Percentiles rank a stretch among this genome's conserved stretches.
Conservation (phyloP, 2,329 filamentous ascomycete genomes). For the Nothophaeocryptopus gaeumannii region DNA sequence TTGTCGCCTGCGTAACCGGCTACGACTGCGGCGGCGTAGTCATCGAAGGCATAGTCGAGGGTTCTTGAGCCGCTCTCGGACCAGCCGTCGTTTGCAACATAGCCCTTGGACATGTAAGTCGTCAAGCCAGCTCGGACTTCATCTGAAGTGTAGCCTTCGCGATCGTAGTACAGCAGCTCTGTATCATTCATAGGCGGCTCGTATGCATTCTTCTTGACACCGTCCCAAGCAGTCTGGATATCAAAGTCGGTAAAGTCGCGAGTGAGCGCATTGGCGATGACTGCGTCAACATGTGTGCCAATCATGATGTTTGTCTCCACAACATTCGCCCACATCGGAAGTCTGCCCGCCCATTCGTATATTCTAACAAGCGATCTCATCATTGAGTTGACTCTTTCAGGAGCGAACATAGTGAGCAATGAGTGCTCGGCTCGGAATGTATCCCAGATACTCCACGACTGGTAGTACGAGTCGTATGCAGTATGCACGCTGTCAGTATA, state of each 20-base stretch:
- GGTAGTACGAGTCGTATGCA: constrained; percentile 47
- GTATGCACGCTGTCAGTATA: constrained; percentile 47
- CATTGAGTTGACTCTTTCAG: constrained; percentile 48
- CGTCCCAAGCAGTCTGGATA: constrained; percentile 44
- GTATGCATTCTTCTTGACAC: constrained; percentile 47
- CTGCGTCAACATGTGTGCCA: constrained; percentile 48
- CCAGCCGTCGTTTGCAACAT: constrained; percentile 50
- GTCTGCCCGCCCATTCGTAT: constrained; percentile 47
- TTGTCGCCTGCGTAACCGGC: constrained; percentile 39
- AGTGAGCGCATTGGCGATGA: constrained; percentile 48
- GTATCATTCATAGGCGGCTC: constrained; percentile 46
- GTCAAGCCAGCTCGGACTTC: constrained; percentile 49
- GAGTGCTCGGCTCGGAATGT: constrained; percentile 51
- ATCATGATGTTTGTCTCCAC: constrained; percentile 54
- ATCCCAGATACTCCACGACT: constrained; percentile 53
- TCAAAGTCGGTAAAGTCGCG: constrained; percentile 46
- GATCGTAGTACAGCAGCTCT: constrained; percentile 47
- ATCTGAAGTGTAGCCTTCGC: constrained; percentile 46
- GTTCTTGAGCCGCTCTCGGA: constrained; percentile 48
- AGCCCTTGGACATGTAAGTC: constrained; percentile 44
- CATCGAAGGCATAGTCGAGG: constrained; percentile 49
- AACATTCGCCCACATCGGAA: constrained; percentile 52
- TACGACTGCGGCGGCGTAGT: constrained; percentile 46
- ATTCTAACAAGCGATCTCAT: constrained; percentile 47
- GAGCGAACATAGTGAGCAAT: constrained; percentile 46